phyloP scores from a whole-genome alignment of 805 yeast genomes.

The Phaffomyces thermotolerans region DNA sequence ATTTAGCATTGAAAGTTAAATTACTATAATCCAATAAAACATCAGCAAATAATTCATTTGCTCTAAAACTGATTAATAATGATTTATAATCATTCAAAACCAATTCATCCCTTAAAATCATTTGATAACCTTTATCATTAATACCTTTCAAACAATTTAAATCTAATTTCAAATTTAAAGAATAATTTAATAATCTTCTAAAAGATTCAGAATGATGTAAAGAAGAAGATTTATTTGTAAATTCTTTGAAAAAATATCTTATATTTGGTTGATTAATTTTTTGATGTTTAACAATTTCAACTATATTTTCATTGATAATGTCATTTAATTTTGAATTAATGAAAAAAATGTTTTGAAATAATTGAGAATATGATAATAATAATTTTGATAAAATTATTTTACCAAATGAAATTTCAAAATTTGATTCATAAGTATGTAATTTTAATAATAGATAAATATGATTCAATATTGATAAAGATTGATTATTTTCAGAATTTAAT shows the following conservation, averaged over 20 bases:
- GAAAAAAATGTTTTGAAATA: constrained; percentile 9
- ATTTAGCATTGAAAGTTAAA: constrained; percentile 18
- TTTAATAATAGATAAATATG: constrained; percentile 13
- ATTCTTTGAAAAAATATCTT: constrained; percentile 22
- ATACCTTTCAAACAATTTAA: constrained; percentile 18
- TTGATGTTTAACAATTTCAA: constrained; percentile 18
- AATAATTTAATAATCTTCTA: constrained; percentile 21
- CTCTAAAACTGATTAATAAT: constrained; percentile 20
- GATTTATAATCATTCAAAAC: constrained; percentile 19
- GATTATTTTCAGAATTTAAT: constrained; percentile 1
- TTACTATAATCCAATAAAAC: constrained; percentile 20
- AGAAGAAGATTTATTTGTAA: constrained; percentile 11
- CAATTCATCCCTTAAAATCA: constrained; percentile 20
- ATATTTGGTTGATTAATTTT: constrained; percentile 16
- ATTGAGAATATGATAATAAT: constrained; percentile 16
- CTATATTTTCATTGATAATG: constrained; percentile 10
- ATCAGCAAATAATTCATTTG: constrained; percentile 25
- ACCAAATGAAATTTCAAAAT: constrained; percentile 21
- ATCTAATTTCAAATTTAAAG: constrained; percentile 14
- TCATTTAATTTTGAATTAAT: constrained; percentile 7
- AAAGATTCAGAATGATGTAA: constrained; percentile 13
- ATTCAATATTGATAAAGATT: constrained; percentile 3
- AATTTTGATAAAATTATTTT: constrained; percentile 18
- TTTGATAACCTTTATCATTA: constrained; percentile 19
- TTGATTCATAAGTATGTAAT: constrained; percentile 14